A percentile compares a stretch with the other conserved stretches of the same genome.
phyloP scores from a whole-genome alignment of 192 early-diverging fungal species.

The Entomortierella lignicola region DNA sequence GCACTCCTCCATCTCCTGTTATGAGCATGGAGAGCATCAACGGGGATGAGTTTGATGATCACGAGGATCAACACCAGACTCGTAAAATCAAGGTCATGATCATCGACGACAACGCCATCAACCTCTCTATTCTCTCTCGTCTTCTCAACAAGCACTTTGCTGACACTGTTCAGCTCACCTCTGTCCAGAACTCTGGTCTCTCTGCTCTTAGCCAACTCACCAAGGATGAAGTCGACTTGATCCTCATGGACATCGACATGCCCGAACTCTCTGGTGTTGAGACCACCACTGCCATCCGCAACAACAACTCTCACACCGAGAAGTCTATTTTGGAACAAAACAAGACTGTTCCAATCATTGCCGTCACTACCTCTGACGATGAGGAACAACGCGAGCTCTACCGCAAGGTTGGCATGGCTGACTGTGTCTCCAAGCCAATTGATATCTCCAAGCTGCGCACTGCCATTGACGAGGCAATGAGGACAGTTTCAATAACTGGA shows the following conservation, averaged over 20 bases:
- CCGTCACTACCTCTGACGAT: conserved; percentile 71
- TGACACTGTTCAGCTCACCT: conserved; percentile 55
- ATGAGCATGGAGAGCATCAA: conserved; percentile 52
- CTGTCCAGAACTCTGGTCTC: conserved; percentile 61
- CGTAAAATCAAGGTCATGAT: conserved; percentile 64
- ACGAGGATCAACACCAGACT: conserved; percentile 15
- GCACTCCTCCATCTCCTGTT: conserved; percentile 39
- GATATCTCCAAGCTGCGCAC: conserved; percentile 44
- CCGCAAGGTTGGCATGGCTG: conserved; percentile 66
- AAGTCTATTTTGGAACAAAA: conserved; percentile 61
- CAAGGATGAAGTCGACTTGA: conserved; percentile 62
- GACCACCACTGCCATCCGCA: conserved; percentile 68
- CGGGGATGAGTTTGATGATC: conserved; percentile 39
- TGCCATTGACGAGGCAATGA: conserved; percentile 53
- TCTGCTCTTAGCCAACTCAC: conserved; percentile 61
- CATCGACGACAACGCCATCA: conserved; percentile 78
- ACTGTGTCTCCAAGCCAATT: conserved; percentile 66
- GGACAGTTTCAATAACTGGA: conserved; percentile 23
- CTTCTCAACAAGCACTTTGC: conserved; percentile 67
- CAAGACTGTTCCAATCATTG: conserved; percentile 68
- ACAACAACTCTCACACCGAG: conserved; percentile 27
- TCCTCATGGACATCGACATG: conserved; percentile 81
- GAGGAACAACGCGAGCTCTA: conserved; percentile 63
- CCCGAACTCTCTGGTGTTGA: conserved; percentile 71
- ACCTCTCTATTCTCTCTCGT: conserved; percentile 67